Conservation (phyloP, 2,329 filamentous ascomycete genomes). For the Stromatinia cepivora region DNA sequence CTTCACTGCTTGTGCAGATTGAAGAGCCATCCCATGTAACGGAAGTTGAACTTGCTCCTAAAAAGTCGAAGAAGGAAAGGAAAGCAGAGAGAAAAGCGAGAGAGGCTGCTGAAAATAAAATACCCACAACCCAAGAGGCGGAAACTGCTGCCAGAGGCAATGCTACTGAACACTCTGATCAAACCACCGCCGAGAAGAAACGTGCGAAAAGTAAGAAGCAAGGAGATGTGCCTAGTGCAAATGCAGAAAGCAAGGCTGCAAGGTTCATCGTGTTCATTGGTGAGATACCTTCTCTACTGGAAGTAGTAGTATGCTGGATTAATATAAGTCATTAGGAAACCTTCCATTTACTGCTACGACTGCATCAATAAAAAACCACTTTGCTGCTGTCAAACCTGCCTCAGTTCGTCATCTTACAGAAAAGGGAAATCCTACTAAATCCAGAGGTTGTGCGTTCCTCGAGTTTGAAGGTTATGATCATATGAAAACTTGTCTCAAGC, state of each 20-base stretch:
- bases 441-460: constrained; percentile 80
- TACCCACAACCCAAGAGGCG: constrained; percentile 11
- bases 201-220: constrained; percentile 43
- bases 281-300: constrained; percentile 41
- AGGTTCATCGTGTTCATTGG: constrained; percentile 80
- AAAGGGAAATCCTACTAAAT: constrained; percentile 60
- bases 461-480: constrained; percentile 85
- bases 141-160: constrained; percentile 12
- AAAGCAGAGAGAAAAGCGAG: constrained; percentile 42
- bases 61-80: constrained; percentile 43
- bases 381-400: constrained; percentile 69
- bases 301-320: background rate
- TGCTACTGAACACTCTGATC: background rate
- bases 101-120: constrained; percentile 33
- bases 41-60: constrained; percentile 36
- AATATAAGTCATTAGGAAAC: constrained; percentile 60
- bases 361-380: constrained; percentile 70
- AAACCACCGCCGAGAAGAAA: constrained; percentile 29
- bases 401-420: constrained; percentile 73
- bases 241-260: constrained; percentile 36
- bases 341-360: constrained; percentile 81
- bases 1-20: background rate
- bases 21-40: constrained; percentile 21
- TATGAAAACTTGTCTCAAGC: constrained; percentile 90
- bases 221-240: constrained; percentile 29